These are phyloP conservation scores for Terana coerulea DNA, from an alignment of 768 basidiomycete species.

Conservation along the genomic window DNA sequence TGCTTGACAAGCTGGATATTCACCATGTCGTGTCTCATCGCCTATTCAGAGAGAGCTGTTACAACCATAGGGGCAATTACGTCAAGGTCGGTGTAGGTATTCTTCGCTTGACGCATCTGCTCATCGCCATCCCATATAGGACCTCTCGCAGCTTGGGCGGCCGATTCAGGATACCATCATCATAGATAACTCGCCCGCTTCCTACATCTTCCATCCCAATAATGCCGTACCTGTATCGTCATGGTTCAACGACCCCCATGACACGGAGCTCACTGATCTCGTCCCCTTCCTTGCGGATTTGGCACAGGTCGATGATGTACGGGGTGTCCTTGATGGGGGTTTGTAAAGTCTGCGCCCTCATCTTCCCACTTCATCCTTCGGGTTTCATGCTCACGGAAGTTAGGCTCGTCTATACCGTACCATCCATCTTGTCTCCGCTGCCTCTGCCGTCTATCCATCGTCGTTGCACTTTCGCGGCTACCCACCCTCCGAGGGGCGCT, in stretches of 20 bases:
- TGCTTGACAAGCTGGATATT: slow-evolving; percentile 93
- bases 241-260: slow-evolving; percentile 99
- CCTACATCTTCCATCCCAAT: slow-evolving; percentile 98
- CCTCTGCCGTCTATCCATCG: slow-evolving; percentile 14
- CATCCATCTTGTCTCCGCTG: slow-evolving; percentile 12
- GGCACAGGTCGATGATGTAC: slow-evolving; percentile 78
- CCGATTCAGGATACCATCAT: slow-evolving; percentile 94
- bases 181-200: slow-evolving; percentile 98
- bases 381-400: slow-evolving; percentile 9
- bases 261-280: slow-evolving; percentile 94
- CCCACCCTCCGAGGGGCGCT: background rate
- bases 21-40: slow-evolving; percentile 92
- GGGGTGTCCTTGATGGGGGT: slow-evolving; percentile 41
- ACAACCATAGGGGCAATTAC: slow-evolving; percentile 98
- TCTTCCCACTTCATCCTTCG: background rate
- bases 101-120: background rate
- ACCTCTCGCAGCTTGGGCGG: slow-evolving; percentile 94
- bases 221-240: slow-evolving; percentile 98
- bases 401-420: slow-evolving; percentile 13
- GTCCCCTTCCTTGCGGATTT: slow-evolving; percentile 94
- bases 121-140: slow-evolving; percentile 45
- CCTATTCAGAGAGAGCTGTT: slow-evolving; percentile 96
- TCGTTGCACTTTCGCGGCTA: slow-evolving; percentile 1
- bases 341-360: slow-evolving; percentile 18
- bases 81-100: slow-evolving; percentile 70